These are phyloP conservation scores for Syzygium grande DNA, from an alignment of 345 rosid species.

Conservation along the genomic window DNA sequence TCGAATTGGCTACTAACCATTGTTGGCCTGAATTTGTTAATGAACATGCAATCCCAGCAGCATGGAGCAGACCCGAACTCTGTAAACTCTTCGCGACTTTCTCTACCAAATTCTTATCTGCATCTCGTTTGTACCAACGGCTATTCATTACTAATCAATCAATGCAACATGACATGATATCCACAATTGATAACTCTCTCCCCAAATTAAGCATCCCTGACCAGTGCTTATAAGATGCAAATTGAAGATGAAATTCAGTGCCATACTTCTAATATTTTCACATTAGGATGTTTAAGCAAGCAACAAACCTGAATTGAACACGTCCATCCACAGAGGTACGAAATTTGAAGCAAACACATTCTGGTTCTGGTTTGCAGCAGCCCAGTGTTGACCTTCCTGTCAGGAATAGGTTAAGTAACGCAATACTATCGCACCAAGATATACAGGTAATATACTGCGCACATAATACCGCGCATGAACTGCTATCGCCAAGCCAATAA, in stretches of 20 bases:
- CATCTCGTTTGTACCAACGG: neutral
- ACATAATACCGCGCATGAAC: slow-evolving; percentile 1
- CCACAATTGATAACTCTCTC: neutral
- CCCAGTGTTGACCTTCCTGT: slow-evolving; percentile 54
- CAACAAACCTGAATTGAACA: slow-evolving; percentile 63
- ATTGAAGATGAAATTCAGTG: neutral
- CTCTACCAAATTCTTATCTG: slow-evolving; percentile 56
- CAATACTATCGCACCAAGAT: neutral
- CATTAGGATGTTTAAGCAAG: neutral
- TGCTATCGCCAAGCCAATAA: slow-evolving; percentile 45
- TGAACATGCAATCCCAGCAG: slow-evolving; percentile 73
- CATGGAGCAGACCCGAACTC: slow-evolving; percentile 55
- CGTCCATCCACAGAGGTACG: slow-evolving; percentile 65
- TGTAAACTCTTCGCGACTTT: slow-evolving; percentile 41
- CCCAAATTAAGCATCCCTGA: neutral
- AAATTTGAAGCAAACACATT: slow-evolving; percentile 74
- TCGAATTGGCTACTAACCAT: slow-evolving; percentile 38
- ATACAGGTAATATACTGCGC: neutral
- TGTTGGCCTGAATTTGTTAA: slow-evolving; percentile 60
- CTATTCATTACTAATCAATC: neutral
- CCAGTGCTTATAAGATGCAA: neutral
- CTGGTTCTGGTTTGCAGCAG: slow-evolving; percentile 52
- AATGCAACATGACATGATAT: neutral
- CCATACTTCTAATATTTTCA: neutral
- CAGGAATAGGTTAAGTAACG: neutral